These are phyloP conservation scores for Globisporangium acanthophoron DNA, from an alignment of 352 stramenopile species.

Conservation along the genomic window DNA sequence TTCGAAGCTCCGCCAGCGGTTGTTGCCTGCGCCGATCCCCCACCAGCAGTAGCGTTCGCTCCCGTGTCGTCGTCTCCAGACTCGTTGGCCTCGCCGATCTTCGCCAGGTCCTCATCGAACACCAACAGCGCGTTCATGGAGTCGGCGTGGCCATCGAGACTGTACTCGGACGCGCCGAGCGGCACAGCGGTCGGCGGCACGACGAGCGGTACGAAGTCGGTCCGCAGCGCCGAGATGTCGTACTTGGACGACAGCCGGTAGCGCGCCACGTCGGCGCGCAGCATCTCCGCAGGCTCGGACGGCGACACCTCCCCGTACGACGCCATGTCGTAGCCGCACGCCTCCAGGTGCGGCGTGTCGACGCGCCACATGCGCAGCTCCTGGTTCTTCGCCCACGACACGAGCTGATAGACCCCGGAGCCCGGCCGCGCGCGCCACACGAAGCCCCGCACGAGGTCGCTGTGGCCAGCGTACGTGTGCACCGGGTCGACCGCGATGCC, in stretches of 20 bases:
- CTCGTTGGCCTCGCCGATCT: slow-evolving; percentile 25
- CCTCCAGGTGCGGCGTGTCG: slow-evolving; percentile 54
- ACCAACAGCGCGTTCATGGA: slow-evolving; percentile 48
- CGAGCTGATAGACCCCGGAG: slow-evolving; percentile 50
- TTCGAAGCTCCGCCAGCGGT: background rate
- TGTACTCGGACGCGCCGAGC: slow-evolving; percentile 61
- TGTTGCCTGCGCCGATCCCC: background rate
- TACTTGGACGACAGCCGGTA: slow-evolving; percentile 48
- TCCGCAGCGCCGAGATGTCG: slow-evolving; percentile 64
- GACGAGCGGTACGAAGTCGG: slow-evolving; percentile 66
- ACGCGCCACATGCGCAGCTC: slow-evolving; percentile 70
- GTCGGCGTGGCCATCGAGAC: slow-evolving; percentile 34
- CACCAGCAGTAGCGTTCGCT: background rate
- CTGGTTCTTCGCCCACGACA: slow-evolving; percentile 82
- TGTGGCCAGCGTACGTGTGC: slow-evolving; percentile 57
- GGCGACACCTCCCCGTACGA: slow-evolving; percentile 19
- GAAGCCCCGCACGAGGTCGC: slow-evolving; percentile 59
- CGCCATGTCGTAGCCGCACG: slow-evolving; percentile 47
- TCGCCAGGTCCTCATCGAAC: slow-evolving; percentile 69
- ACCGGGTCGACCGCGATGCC: slow-evolving; percentile 34
- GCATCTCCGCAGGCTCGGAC: slow-evolving; percentile 6
- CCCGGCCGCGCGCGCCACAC: slow-evolving; percentile 47
- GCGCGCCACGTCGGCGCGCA: slow-evolving; percentile 25
- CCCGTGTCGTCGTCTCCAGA: slow-evolving; percentile 15
- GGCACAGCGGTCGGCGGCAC: slow-evolving; percentile 55